Conservation (phyloP, 2,329 filamentous ascomycete species). For the Aureobasidium subglaciale region DNA sequence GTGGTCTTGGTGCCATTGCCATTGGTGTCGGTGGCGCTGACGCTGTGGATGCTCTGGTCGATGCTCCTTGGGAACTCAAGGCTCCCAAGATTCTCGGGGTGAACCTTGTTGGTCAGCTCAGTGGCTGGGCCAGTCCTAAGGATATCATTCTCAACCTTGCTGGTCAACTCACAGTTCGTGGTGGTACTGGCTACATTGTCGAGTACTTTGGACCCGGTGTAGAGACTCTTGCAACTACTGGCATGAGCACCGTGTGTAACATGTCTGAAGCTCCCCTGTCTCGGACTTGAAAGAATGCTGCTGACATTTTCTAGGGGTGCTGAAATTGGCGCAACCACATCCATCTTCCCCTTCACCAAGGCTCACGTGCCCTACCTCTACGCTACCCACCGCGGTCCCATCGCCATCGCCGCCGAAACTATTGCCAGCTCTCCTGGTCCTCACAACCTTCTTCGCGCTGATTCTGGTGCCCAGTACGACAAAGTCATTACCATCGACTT, state of each 20-base stretch:
- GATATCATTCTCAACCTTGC: slow-evolving; percentile 89
- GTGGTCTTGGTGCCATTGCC: slow-evolving; percentile 84
- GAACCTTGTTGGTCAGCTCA: slow-evolving; percentile 72
- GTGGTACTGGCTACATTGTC: slow-evolving; percentile 88
- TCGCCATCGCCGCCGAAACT: slow-evolving; percentile 59
- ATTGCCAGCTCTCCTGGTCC: slow-evolving; percentile 52
- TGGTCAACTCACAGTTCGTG: slow-evolving; percentile 77
- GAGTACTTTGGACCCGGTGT: slow-evolving; percentile 87
- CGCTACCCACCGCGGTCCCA: slow-evolving; percentile 69
- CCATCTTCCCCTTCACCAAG: slow-evolving; percentile 84
- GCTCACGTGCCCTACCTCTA: slow-evolving; percentile 79
- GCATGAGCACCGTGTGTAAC: slow-evolving; percentile 87
- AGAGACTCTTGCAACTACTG: slow-evolving; percentile 80
- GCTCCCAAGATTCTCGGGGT: slow-evolving; percentile 87
- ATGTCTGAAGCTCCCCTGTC: slow-evolving; percentile 49
- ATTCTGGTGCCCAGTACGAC: slow-evolving; percentile 79
- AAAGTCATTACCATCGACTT: slow-evolving; percentile 86
- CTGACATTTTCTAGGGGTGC: slow-evolving; percentile 65
- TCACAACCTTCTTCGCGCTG: slow-evolving; percentile 65
- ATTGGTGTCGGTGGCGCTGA: slow-evolving; percentile 97
- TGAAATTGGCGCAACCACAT: slow-evolving; percentile 93
- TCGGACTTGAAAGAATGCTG: slow-evolving; percentile 63
- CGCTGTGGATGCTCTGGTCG: slow-evolving; percentile 91
- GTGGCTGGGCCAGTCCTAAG: slow-evolving; percentile 89
- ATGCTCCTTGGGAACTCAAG: slow-evolving; percentile 95